Evolutionary conservation across 768 basidiomycete species (phyloP).

Genomic region (Pleurotus citrinopileatus): DNA sequence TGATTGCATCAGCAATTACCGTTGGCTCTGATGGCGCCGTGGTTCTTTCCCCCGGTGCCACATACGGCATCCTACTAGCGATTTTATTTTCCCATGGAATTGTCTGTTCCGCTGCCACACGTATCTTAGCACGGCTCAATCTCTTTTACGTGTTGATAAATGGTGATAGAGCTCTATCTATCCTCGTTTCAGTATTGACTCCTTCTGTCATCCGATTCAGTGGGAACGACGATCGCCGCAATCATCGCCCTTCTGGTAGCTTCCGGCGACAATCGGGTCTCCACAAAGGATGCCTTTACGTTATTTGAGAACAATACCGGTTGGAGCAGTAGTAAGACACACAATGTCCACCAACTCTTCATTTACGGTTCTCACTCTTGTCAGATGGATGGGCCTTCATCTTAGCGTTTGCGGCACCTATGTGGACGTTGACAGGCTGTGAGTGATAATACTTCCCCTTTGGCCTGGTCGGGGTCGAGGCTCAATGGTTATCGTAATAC

Average conservation of each 20-base stretch:
- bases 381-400: conserved; percentile 76
- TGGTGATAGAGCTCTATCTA: conserved; percentile 31
- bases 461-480: neutral
- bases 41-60: conserved; percentile 54
- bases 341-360: neutral
- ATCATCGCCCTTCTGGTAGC: conserved; percentile 57
- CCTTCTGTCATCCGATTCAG: conserved; percentile 28
- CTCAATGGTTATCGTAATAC: conserved; percentile 6
- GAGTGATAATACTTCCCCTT: conserved; percentile 19
- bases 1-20: conserved; percentile 71
- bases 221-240: conserved; percentile 62
- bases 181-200: conserved; percentile 11
- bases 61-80: conserved; percentile 63
- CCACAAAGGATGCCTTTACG: conserved; percentile 66
- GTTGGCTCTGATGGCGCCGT: conserved; percentile 54
- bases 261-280: conserved; percentile 56
- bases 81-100: conserved; percentile 67
- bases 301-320: conserved; percentile 70
- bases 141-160: conserved; percentile 68
- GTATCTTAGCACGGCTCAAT: conserved; percentile 64
- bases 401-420: conserved; percentile 68
- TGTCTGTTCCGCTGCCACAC: conserved; percentile 70
- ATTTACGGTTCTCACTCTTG: neutral
- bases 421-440: conserved; percentile 84
- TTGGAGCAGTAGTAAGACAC: conserved; percentile 54